Base-by-base conservation (phyloP, 2,329 filamentous ascomycete genomes). In the Dactylellina drechsleri region DNA sequence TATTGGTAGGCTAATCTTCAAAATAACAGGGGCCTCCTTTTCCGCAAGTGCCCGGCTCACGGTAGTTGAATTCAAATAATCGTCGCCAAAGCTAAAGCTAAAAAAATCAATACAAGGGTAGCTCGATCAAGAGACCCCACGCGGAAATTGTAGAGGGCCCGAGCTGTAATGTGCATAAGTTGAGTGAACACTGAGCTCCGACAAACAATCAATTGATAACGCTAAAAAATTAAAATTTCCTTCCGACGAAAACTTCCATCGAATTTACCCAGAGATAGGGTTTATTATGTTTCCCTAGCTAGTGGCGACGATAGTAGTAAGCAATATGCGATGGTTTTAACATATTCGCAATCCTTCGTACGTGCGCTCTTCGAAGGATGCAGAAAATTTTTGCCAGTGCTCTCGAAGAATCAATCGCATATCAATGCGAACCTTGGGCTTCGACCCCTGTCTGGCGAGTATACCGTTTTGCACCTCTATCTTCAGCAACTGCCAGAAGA, bases 261-360 rank as follows among this genome's bases (percentile, higher is more conserved):
- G 45, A 53, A 71, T 71, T 71, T 71, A 71, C 13, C 66, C 66
- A 65, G 50, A 64, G 66, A 71, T 71, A 71, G 45, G 66, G 26
- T 36, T 52, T 13, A n/a, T 28, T 54, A n/a, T 54, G 26, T 57
- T 57, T 16, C n/a, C 7, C 15, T 28, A 23, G 4, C 7, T 54
- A 31, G 53, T 20, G 47, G 47, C 47, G 52, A 31, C 40, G 57
- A 56, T 68, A 59, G 20, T 47, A 54, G 47, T n/a, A n/a, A 23
- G 4, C 41, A 36, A 7, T 20, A 23, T 43, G 23, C 47, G 58
- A 49, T 53, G 28, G 20, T 28, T 12, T 58, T 53, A 54, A 45
- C 40, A 60, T 53, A n/a, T 26, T 43, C 23, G 18, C 31, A 36
- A 36, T 36, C 31, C 31, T 36, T 36, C 31, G 31, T 36, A 5